Conservation (phyloP, 352 stramenopile genomes). For the Pythium monospermum region DNA sequence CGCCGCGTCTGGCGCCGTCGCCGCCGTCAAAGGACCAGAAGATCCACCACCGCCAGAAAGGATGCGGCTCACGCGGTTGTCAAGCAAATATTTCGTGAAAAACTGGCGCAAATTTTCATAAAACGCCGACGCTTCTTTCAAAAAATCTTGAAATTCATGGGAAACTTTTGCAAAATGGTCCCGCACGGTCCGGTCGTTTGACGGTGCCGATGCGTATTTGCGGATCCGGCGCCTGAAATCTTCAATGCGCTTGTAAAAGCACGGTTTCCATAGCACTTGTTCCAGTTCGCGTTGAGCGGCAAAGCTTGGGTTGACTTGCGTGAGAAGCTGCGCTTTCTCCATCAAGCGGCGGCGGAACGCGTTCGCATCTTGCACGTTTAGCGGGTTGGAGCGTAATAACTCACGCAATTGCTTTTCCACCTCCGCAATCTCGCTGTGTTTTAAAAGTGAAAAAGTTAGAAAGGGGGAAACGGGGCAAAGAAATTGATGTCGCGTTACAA, state of each 20-base stretch:
- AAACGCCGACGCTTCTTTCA: conserved; percentile 56
- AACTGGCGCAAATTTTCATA: conserved; percentile 62
- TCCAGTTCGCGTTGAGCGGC: conserved; percentile 68
- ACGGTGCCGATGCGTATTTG: conserved; percentile 74
- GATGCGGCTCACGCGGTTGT: conserved; percentile 36
- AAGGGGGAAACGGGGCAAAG: neutral
- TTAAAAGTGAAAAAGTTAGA: too few species aligned
- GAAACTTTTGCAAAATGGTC: conserved; percentile 78
- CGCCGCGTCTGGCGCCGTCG: too few species aligned
- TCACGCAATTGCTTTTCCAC: conserved; percentile 73
- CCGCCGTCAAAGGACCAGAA: conserved; percentile 20
- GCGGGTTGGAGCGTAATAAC: conserved; percentile 55
- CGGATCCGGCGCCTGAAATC: conserved; percentile 83
- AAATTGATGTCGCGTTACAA: neutral
- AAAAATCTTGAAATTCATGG: conserved; percentile 67
- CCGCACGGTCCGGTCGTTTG: conserved; percentile 57
- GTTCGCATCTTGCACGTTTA: conserved; percentile 58
- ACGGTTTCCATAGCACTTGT: conserved; percentile 86
- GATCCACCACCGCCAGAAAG: conserved; percentile 14
- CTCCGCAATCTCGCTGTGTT: conserved; percentile 58
- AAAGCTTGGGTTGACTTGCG: conserved; percentile 41
- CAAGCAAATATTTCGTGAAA: conserved; percentile 43
- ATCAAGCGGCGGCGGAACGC: conserved; percentile 43
- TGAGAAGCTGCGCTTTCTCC: conserved; percentile 43
- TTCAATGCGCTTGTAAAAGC: conserved; percentile 90